These are phyloP conservation scores for Chlamydomonas applanata DNA, from an alignment of 139 green algal genomes.

Conservation along the genomic window DNA sequence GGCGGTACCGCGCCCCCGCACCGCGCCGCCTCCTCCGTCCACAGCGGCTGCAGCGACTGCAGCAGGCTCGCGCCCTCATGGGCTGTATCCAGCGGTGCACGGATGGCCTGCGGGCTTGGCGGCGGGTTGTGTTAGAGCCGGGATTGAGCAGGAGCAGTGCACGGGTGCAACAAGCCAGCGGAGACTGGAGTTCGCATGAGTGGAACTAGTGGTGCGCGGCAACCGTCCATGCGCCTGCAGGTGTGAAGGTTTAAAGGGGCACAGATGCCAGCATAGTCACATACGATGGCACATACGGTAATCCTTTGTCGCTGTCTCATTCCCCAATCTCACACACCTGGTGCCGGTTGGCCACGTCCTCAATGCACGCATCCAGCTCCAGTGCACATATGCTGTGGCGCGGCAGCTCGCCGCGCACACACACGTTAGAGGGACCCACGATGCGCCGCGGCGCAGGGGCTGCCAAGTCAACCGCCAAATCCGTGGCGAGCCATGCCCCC, in stretches of 20 bases:
- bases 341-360: slow-evolving; percentile 81
- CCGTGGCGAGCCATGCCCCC: background rate
- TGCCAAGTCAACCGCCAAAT: background rate
- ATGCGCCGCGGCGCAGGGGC: background rate
- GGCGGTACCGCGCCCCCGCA: slow-evolving; percentile 42
- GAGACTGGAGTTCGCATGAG: too few relatives aligned
- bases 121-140: too few relatives aligned
- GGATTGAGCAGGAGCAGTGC: too few relatives aligned
- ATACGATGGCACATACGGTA: too few relatives aligned
- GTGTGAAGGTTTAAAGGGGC: too few relatives aligned
- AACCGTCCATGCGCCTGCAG: too few relatives aligned
- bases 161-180: too few relatives aligned
- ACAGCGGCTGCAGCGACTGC: slow-evolving; percentile 84
- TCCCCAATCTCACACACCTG: slow-evolving; percentile 45
- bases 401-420: background rate
- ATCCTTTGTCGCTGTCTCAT: too few relatives aligned
- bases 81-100: slow-evolving; percentile 59
- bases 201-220: too few relatives aligned
- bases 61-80: slow-evolving; percentile 64
- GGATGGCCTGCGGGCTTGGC: slow-evolving; percentile 41
- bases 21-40: slow-evolving; percentile 75
- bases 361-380: slow-evolving; percentile 71
- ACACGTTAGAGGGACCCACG: too few relatives aligned
- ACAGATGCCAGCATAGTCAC: too few relatives aligned
- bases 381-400: slow-evolving; percentile 78